Base-by-base conservation (phyloP, 768 basidiomycete species). In the Panellus pusillus region DNA sequence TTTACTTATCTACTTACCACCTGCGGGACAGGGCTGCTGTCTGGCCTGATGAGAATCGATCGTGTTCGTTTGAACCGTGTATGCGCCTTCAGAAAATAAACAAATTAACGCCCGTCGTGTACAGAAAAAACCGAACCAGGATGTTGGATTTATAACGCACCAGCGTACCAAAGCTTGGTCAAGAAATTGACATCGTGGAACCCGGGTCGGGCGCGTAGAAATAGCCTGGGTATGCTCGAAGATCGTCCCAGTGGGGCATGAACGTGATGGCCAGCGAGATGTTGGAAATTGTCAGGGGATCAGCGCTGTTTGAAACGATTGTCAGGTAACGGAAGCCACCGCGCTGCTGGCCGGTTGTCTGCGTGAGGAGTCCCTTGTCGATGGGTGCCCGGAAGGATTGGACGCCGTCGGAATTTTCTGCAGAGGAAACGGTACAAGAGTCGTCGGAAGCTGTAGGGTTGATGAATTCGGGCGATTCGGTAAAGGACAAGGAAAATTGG, bases 91-190 rank as follows among this genome's bases (percentile, higher is more conserved):
- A 15, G 15, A 28, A 15, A 15, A 15, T 19, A 19, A 24, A 2
- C 35, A 1, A 44, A 11, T 35, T 7, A 12, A 20, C 9, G 13
- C 24, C 24, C 24, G 2, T 24, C 24, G 24, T 24, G 9, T 29
- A 6, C 13, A 29, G 11, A 40, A n/a, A 40, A n/a, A 29, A 15
- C 36, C 36, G 36, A n/a, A 13, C n/a, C 39, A 35, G 32, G 32
- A 14, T 15, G 17, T 40, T 40, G 39, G 19, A 9, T 7, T 14
- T 35, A 9, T 46, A 60, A 36, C 57, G 3, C 37, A 60, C 79
- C 80, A 13, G 79, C 76, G 58, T 80, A 81, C 79, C 79, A 81
- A 20, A 80, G 58, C 59, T 76, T 80, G 15, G 76, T 79, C 55
- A 79, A 54, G 54, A 79, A 78, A 52, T 75, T 62, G 13, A 68